Percentiles rank a stretch among this genome's conserved stretches.
These are phyloP conservation scores for Arabidopsis hybrid DNA, from an alignment of 441 rosid genomes.

Conservation along the genomic window DNA sequence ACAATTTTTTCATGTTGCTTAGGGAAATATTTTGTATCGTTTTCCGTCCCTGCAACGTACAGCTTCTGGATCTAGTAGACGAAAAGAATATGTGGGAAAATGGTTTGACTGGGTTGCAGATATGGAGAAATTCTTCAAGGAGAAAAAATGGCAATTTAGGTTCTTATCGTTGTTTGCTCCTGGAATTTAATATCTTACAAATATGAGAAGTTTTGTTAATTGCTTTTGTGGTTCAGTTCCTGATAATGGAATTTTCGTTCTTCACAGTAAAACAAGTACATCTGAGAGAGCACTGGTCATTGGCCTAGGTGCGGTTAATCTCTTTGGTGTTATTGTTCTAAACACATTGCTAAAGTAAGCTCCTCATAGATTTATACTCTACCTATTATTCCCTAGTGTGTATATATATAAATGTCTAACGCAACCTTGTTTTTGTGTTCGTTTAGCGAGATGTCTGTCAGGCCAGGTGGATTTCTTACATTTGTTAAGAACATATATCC, in stretches of 20 bases:
- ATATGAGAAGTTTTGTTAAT: background rate
- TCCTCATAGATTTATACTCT: slow-evolving; percentile 35
- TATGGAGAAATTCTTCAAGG: slow-evolving; percentile 77
- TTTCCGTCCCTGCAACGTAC: slow-evolving; percentile 96
- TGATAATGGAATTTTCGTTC: slow-evolving; percentile 34
- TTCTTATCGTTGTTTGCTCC: slow-evolving; percentile 43
- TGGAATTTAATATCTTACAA: slow-evolving; percentile 13
- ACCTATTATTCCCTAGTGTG: slow-evolving; percentile 22
- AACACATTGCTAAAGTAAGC: slow-evolving; percentile 84
- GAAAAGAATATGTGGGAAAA: slow-evolving; percentile 85
- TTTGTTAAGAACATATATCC: slow-evolving; percentile 82
- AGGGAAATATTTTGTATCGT: slow-evolving; percentile 94
- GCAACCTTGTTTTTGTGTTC: slow-evolving; percentile 35
- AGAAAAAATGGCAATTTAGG: slow-evolving; percentile 94
- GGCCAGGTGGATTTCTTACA: slow-evolving; percentile 66
- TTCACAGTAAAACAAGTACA: slow-evolving; percentile 73
- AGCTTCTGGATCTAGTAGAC: slow-evolving; percentile 77
- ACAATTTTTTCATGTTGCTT: slow-evolving; percentile 27
- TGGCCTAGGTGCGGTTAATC: slow-evolving; percentile 91
- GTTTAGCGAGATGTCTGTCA: slow-evolving; percentile 66
- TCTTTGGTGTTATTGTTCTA: slow-evolving; percentile 91
- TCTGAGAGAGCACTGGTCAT: slow-evolving; percentile 82
- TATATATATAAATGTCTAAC: slow-evolving; percentile 39
- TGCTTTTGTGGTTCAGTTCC: slow-evolving; percentile 30
- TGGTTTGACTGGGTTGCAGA: slow-evolving; percentile 87